Conservation (phyloP, 495 filamentous ascomycete genomes). For the Patellaria atrata region DNA sequence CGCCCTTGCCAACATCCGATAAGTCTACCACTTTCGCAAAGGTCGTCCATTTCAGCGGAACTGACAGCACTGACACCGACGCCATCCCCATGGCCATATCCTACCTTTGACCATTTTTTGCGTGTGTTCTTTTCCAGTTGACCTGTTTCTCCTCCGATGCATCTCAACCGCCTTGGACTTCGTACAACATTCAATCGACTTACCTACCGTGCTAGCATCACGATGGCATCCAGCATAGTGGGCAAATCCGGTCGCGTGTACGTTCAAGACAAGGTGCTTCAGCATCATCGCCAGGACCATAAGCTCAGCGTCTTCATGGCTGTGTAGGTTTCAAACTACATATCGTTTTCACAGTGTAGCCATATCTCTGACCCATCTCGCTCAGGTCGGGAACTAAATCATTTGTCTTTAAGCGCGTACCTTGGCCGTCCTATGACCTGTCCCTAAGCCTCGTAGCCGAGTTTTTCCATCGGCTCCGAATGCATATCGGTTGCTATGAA, state of each 20-base stretch:
- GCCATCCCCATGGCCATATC: too few relatives aligned
- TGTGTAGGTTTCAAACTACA: slow-evolving; percentile 19
- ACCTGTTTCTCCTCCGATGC: slow-evolving; percentile 12
- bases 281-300: slow-evolving; percentile 15
- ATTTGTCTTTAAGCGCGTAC: slow-evolving; percentile 24
- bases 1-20: too few relatives aligned
- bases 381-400: slow-evolving; percentile 20
- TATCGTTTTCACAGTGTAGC: slow-evolving; percentile 11
- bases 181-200: slow-evolving; percentile 7
- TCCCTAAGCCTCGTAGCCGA: slow-evolving; percentile 20
- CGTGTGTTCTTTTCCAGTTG: slow-evolving; percentile 11
- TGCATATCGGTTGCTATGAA: slow-evolving; percentile 22
- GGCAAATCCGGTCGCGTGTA: slow-evolving; percentile 23
- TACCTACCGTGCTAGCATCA: slow-evolving; percentile 16
- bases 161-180: slow-evolving; percentile 8
- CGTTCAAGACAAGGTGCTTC: slow-evolving; percentile 20
- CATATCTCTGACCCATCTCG: slow-evolving; percentile 15
- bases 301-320: slow-evolving; percentile 24
- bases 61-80: too few relatives aligned
- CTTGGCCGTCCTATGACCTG: slow-evolving; percentile 19
- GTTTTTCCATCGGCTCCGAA: slow-evolving; percentile 23
- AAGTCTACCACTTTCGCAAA: too few relatives aligned
- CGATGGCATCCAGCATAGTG: slow-evolving; percentile 21
- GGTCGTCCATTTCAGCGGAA: too few relatives aligned
- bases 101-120: too few relatives aligned